Evolutionary conservation across 2,329 filamentous ascomycete genomes (phyloP), one percentile per base, ranked within the genome.

Genomic region (Fusarium xylarioides): DNA sequence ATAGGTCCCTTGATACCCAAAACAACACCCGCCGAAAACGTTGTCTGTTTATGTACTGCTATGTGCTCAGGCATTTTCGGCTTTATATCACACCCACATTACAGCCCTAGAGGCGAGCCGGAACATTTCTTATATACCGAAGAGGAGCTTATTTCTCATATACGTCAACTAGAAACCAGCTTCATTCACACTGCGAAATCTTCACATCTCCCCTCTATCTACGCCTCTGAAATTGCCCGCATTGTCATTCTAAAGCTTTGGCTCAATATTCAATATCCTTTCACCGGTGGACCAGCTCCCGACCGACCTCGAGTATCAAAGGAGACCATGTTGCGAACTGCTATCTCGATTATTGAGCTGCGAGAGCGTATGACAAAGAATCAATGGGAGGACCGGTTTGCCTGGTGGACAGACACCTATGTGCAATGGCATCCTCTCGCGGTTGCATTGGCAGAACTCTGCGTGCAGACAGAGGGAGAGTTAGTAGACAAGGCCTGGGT

Each of bases 341-440:
- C 87, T 9, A 77, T 87, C 23, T 83, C 85, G 21, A 82, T 84
- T 54, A 82, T 88, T 56, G 84, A 87, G 63, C 78, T 85, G 23
- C 79, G 78, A 44, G 80, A 81, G 26, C 76, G 77, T 32, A 77
- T 79, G 54, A 80, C 70, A 1, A 59, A 81, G n/a, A 78, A 79
- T 8, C 81, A 80, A 47, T 79, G 77, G 76, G 63, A 77, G 2
- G 80, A 81, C 18, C 78, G 82, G 7, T 87, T 83, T 77, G 76
- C 78, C 26, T 88, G 87, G 85, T 86, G 86, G 82, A 81, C 83
- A n/a, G 77, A 82, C 19, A 84, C 81, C 2, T 89, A 87, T 77
- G 84, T 87, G 19, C 87, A 87, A 65, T 89, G 87, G 87, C 87
- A 89, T 70, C 83, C 86, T 12, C 79, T 89, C 1, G 86, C 87